A percentile compares a stretch with the other conserved stretches of the same genome.
phyloP scores from a whole-genome alignment of 2,329 filamentous ascomycete genomes.

The Tolypocladium endophyticum region DNA sequence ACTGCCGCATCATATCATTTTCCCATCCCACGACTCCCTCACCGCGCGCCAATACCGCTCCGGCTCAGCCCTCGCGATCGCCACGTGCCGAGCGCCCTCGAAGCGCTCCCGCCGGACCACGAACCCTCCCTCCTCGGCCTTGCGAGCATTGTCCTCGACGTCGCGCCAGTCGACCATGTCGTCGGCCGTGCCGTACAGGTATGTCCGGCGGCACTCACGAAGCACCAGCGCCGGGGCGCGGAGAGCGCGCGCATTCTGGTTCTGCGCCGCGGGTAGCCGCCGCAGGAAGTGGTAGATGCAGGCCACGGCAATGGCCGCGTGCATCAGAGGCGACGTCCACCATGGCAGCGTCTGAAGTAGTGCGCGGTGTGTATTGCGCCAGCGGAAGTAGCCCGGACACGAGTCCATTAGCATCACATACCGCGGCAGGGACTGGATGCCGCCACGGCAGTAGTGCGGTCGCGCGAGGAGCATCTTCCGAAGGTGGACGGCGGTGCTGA shows the following conservation, averaged over 20 bases:
- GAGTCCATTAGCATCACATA: slow-evolving; percentile 38
- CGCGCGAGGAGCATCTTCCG: slow-evolving; percentile 10
- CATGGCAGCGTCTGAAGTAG: slow-evolving; percentile 23
- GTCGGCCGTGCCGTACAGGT: slow-evolving; percentile 41
- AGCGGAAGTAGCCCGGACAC: slow-evolving; percentile 33
- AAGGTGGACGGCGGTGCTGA: slow-evolving; percentile 27
- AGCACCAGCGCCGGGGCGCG: slow-evolving; percentile 21
- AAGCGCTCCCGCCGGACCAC: slow-evolving; percentile 34
- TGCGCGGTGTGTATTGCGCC: slow-evolving; percentile 26
- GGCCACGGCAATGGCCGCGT: slow-evolving; percentile 20
- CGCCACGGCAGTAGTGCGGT: slow-evolving; percentile 4
- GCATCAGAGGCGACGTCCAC: slow-evolving; percentile 22
- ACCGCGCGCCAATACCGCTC: slow-evolving; percentile 41
- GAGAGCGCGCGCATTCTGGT: slow-evolving; percentile 23
- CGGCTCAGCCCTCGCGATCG: slow-evolving; percentile 33
- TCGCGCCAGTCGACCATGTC: slow-evolving; percentile 32
- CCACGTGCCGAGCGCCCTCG: slow-evolving; percentile 36
- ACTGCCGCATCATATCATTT: not conserved
- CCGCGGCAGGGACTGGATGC: slow-evolving; percentile 20
- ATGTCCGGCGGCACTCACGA: slow-evolving; percentile 34
- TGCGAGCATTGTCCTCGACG: slow-evolving; percentile 35
- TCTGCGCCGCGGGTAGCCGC: slow-evolving; percentile 18
- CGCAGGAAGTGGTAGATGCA: slow-evolving; percentile 19
- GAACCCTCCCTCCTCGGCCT: slow-evolving; percentile 29
- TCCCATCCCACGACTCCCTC: slow-evolving; percentile 31